phyloP scores from a whole-genome alignment of 1,139 yeast genomes.

The Saccharomyces hybrid region DNA sequence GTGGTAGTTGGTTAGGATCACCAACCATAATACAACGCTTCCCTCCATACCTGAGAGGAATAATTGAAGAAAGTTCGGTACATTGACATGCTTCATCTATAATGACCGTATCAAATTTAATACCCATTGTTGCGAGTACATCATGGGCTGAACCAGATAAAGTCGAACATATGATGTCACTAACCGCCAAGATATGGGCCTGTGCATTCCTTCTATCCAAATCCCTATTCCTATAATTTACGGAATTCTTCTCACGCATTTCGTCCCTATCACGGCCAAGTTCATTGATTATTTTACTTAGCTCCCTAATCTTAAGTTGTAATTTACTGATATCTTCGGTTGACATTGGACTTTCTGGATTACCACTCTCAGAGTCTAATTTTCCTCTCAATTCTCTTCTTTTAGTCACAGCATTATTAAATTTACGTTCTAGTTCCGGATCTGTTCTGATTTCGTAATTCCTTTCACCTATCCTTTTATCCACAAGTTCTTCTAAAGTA shows the following conservation, averaged over 20 bases:
- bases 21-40: constrained; percentile 94
- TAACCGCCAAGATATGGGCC: constrained; percentile 60
- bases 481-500: constrained; percentile 83
- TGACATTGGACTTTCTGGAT: constrained; percentile 24
- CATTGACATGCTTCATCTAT: constrained; percentile 98
- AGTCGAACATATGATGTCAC: constrained; percentile 87
- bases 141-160: constrained; percentile 94
- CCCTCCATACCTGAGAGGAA: constrained; percentile 91
- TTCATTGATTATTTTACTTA: constrained; percentile 55
- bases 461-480: constrained; percentile 47
- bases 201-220: constrained; percentile 70
- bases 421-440: constrained; percentile 29
- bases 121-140: constrained; percentile 62
- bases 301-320: constrained; percentile 45
- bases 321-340: constrained; percentile 35
- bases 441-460: constrained; percentile 34
- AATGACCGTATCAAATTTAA: constrained; percentile 85
- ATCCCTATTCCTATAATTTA: constrained; percentile 68
- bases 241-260: constrained; percentile 64
- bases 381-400: constrained; percentile 24
- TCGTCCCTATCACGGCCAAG: constrained; percentile 70
- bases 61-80: constrained; percentile 85
- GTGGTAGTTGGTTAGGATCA: constrained; percentile 97
- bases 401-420: constrained; percentile 22
- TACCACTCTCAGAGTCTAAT: constrained; percentile 27